A percentile compares a stretch with the other conserved stretches of the same genome.
Conservation (phyloP, 2,329 filamentous ascomycete species). For the Didymella sp. region DNA sequence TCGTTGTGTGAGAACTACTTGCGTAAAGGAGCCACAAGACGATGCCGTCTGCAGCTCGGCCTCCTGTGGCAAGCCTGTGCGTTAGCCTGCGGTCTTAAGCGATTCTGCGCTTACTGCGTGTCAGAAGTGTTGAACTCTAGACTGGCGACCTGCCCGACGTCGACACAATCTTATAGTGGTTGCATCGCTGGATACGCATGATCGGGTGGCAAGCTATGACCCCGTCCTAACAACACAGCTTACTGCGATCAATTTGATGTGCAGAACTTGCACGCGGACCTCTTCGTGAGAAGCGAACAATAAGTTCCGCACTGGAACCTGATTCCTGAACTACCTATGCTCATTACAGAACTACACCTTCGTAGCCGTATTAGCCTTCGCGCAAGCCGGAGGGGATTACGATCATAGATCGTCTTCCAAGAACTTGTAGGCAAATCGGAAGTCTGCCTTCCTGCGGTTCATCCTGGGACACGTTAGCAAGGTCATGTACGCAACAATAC, state of each 20-base stretch:
- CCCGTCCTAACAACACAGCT: background rate
- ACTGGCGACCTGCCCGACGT: background rate
- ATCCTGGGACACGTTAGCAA: constrained; percentile 70
- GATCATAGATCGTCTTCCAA: constrained; percentile 85
- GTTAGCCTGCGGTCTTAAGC: background rate
- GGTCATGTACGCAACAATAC: background rate
- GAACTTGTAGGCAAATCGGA: constrained; percentile 98
- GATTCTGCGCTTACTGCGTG: background rate
- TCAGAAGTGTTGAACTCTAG: background rate
- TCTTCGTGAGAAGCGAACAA: constrained; percentile 27
- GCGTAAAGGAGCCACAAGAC: background rate
- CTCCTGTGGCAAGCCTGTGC: background rate
- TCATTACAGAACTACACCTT: constrained; percentile 39
- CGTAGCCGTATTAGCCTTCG: constrained; percentile 13
- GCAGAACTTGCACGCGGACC: constrained; percentile 8
- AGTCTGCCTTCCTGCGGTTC: constrained; percentile 97
- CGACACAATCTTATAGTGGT: background rate
- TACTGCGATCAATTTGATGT: constrained; percentile 1
- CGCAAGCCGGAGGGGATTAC: constrained; percentile 1
- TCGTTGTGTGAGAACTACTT: background rate
- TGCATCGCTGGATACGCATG: background rate
- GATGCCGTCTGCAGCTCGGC: background rate
- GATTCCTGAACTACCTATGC: constrained; percentile 46
- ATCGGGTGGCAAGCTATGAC: background rate
- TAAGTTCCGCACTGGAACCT: constrained; percentile 27